phyloP scores from a whole-genome alignment of 2,329 filamentous ascomycete genomes.

The Hypomyces perniciosus region DNA sequence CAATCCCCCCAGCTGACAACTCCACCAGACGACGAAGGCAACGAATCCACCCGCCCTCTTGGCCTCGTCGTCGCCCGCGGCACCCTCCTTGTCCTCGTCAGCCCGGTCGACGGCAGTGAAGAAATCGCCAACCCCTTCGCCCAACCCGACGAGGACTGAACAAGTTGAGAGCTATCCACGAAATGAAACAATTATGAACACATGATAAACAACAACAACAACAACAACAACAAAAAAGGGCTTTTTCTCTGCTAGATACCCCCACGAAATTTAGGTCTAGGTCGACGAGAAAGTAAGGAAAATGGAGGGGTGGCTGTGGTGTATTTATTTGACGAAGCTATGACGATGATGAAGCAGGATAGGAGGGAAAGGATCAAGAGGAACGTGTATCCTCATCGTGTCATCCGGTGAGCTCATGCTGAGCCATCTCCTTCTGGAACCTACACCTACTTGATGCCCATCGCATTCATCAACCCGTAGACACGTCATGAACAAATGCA shows the following conservation, averaged over 20 bases:
- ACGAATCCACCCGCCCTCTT: conserved; percentile 72
- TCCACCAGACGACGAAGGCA: conserved; percentile 78
- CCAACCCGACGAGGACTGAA: conserved; percentile 60
- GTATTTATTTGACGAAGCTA: too few relatives aligned
- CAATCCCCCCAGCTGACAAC: neutral
- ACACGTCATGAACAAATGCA: conserved; percentile 2
- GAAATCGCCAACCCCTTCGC: conserved; percentile 93
- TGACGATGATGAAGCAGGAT: too few relatives aligned
- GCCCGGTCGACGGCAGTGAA: conserved; percentile 89
- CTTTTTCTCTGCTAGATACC: too few relatives aligned
- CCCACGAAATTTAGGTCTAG: too few relatives aligned
- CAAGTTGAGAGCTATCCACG: neutral
- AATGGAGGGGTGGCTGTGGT: too few relatives aligned
- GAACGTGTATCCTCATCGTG: neutral
- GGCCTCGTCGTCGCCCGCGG: conserved; percentile 87
- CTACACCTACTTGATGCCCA: neutral
- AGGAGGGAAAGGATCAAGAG: too few relatives aligned
- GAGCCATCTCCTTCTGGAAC: too few relatives aligned
- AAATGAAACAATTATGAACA: neutral
- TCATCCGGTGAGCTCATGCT: too few relatives aligned
- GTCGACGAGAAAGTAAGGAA: too few relatives aligned
- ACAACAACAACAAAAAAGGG: neutral
- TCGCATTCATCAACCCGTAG: neutral
- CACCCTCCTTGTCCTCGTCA: conserved; percentile 87
- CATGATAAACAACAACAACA: neutral